phyloP scores from a whole-genome alignment of 306 rosid species.

The peach (Prunus persica) region DNA sequence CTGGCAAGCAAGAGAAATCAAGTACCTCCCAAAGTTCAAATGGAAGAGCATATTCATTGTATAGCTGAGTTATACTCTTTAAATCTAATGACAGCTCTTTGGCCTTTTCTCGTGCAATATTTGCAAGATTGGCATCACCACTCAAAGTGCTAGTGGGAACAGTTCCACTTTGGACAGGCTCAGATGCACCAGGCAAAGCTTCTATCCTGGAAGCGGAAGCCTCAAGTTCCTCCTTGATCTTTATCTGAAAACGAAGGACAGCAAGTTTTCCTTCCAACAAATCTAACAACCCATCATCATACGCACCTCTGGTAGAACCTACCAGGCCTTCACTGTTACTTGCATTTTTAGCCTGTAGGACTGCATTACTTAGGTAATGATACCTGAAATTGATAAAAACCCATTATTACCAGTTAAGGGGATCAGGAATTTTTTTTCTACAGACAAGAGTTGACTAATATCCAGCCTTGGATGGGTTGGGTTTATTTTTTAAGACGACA shows the following conservation, averaged over 20 bases:
- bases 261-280: conserved; percentile 98
- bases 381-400: conserved; percentile 54
- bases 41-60: conserved; percentile 96
- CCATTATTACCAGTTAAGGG: conserved; percentile 14
- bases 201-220: conserved; percentile 67
- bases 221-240: conserved; percentile 84
- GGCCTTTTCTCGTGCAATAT: conserved; percentile 56
- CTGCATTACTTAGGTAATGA: conserved; percentile 92
- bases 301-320: conserved; percentile 60
- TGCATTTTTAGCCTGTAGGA: conserved; percentile 85
- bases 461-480: background rate
- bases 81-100: conserved; percentile 75
- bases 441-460: background rate
- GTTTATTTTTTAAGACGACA: background rate
- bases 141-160: conserved; percentile 35
- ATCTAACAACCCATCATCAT: conserved; percentile 82
- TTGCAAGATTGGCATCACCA: conserved; percentile 45
- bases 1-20: conserved; percentile 3
- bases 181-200: conserved; percentile 49
- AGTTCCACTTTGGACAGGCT: conserved; percentile 47
- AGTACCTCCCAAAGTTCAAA: conserved; percentile 97
- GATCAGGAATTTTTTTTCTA: background rate
- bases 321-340: conserved; percentile 57
- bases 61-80: conserved; percentile 86
- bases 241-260: conserved; percentile 92